Base-by-base conservation (phyloP, 352 stramenopile genomes). In the Phytophthora niederhauseri region DNA sequence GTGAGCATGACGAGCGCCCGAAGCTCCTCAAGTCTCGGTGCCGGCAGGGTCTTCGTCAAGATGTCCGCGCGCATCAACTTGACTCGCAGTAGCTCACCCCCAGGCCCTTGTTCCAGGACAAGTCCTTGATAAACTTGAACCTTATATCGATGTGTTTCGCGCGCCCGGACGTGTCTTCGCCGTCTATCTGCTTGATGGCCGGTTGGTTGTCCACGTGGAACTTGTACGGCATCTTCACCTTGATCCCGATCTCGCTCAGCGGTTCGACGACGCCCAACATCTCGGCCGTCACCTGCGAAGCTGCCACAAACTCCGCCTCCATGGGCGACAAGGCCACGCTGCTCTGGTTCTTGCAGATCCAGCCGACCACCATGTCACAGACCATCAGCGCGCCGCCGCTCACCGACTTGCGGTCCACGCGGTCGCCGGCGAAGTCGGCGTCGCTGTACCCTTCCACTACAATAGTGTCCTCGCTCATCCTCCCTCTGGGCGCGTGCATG, bases 331-430 rank as follows among this genome's bases (percentile, higher is more conserved):
- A 19, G 1, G 63, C 48, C 22, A 76, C 63, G 4, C 34, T 52
- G 12, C 12, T 54, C 51, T 77, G 75, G 58, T 76, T 66, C 43
- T 72, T 72, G 61, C 60, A 75, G 6, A 64, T 1, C 66, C 66
- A 75, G 6, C 41, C 43, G 5, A 66, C 55, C 0, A 52, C 3
- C 11, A 76, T 72, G 0, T 68, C 72, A 30, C 50, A 28, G 0
- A 80, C 17, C 3, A 26, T 28, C 20, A 79, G 0, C 3, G 72
- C 22, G 0, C 46, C 61, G 4, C 62, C 75, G 6, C 43, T 76
- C 0, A 80, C 22, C 0, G 66, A 74, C 65, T 78, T 80, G 0
- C 66, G 20, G 5, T 66, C 54, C 0, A 6, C 12, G 12, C 61
- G 63, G 59, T 77, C 63, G 2, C 22, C 74, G 1, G 70, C 66